A percentile compares a stretch with the other conserved stretches of the same genome.
Evolutionary conservation across 2,329 filamentous ascomycete species (phyloP).

Genomic region (Hymenoscyphus salicellus): DNA sequence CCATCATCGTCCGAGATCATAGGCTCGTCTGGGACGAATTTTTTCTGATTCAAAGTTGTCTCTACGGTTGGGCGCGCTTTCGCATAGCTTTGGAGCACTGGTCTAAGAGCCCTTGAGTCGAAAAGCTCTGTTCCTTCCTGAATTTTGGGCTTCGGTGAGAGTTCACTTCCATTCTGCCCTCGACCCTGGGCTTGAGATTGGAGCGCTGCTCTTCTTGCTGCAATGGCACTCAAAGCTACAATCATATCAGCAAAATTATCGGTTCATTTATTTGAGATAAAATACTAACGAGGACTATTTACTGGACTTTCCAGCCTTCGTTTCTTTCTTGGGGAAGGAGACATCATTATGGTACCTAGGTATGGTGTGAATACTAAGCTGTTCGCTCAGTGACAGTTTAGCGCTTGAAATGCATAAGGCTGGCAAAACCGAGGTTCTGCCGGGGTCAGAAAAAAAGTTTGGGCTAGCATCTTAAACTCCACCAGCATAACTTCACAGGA

Average conservation of each 20-base stretch:
- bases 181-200: background rate
- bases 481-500: background rate
- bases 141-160: background rate
- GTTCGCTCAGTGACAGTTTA: background rate
- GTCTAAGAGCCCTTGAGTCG: background rate
- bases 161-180: background rate
- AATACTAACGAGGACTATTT: constrained; percentile 37
- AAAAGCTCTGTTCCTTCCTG: background rate
- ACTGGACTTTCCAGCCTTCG: constrained; percentile 43
- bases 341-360: constrained; percentile 20
- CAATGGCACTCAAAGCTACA: constrained; percentile 35
- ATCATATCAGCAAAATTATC: constrained; percentile 17
- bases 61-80: background rate
- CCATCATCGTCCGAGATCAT: constrained; percentile 10
- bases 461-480: constrained; percentile 1
- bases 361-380: background rate
- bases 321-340: constrained; percentile 39
- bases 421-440: constrained; percentile 10
- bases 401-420: background rate
- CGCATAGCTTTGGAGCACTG: background rate
- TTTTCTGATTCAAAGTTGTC: background rate
- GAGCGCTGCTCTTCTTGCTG: constrained; percentile 26
- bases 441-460: constrained; percentile 19
- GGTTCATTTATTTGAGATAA: background rate
- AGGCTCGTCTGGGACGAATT: background rate